Conservation (phyloP, 257 asterid genomes). For the Cynanchum wilfordii region DNA sequence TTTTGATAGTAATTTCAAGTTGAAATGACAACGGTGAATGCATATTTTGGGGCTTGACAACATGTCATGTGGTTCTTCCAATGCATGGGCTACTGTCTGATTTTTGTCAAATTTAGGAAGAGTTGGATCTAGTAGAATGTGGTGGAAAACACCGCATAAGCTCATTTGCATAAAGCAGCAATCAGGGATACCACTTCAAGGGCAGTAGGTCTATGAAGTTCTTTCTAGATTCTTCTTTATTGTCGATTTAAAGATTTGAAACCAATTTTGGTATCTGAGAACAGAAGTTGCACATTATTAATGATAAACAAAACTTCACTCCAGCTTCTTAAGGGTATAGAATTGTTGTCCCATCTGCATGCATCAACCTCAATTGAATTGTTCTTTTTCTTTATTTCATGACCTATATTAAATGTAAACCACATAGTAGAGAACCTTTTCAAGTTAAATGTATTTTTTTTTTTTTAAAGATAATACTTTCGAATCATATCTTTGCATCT, state of each 20-base stretch:
- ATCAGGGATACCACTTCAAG: not conserved
- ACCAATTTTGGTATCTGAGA: not conserved
- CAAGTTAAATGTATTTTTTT: not conserved
- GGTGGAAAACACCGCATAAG: not conserved
- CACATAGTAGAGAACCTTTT: not conserved
- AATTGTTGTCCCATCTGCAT: not conserved
- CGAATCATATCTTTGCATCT: not conserved
- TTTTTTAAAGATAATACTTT: not conserved
- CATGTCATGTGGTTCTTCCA: not conserved
- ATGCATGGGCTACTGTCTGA: not conserved
- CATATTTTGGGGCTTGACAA: not conserved
- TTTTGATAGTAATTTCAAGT: not conserved
- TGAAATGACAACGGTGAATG: not conserved
- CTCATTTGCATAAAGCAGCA: not conserved
- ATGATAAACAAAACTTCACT: not conserved
- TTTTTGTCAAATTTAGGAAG: not conserved
- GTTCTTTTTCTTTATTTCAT: not conserved
- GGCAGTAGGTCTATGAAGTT: not conserved
- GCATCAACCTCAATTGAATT: not conserved
- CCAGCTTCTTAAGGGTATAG: not conserved
- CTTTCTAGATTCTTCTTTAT: not conserved
- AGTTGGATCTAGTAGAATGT: slow-evolving; percentile 1
- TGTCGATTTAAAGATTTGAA: not conserved
- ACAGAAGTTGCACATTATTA: not conserved
- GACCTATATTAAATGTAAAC: not conserved